Percentiles rank a stretch among this genome's conserved stretches.
These are phyloP conservation scores for Aristolochia fimbriata DNA, from an alignment of 164 flowering plant genomes.

Conservation along the genomic window DNA sequence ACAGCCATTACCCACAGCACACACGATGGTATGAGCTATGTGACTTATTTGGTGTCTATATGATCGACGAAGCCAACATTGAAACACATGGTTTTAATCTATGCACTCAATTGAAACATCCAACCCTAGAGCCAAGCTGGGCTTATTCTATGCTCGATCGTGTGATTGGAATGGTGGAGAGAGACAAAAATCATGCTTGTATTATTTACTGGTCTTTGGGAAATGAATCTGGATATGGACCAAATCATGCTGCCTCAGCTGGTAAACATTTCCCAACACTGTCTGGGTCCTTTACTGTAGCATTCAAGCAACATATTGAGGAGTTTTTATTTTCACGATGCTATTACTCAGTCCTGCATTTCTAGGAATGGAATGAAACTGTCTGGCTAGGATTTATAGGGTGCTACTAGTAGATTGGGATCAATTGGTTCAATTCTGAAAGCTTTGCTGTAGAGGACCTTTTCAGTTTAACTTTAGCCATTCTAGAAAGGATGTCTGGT, in stretches of 20 bases:
- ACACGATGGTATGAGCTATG: conserved; percentile 96
- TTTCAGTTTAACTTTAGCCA: no score
- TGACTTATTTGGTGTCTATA: conserved; percentile 90
- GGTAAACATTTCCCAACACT: conserved; percentile 27
- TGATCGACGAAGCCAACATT: conserved; percentile 98
- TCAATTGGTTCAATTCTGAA: no score
- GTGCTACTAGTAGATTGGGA: no score
- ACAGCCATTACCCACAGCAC: conserved; percentile 98
- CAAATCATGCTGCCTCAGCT: conserved; percentile 84
- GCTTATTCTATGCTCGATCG: conserved; percentile 84
- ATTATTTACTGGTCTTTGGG: conserved; percentile 92
- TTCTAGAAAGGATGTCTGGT: no score
- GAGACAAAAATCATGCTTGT: conserved; percentile 97
- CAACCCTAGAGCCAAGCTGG: conserved; percentile 75
- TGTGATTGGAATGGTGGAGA: conserved; percentile 93
- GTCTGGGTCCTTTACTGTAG: no score
- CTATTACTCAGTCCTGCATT: no score
- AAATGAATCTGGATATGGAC: conserved; percentile 90
- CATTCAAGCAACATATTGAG: no score
- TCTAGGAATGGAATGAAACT: no score
- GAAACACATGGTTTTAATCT: conserved; percentile 90
- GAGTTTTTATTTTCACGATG: no score
- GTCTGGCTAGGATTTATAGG: no score
- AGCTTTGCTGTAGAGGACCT: no score
- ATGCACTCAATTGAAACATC: conserved; percentile 56